Percentiles rank a stretch among this genome's conserved stretches.
Conservation (phyloP, 2,329 filamentous ascomycete genomes). For the Fusarium burgessii region DNA sequence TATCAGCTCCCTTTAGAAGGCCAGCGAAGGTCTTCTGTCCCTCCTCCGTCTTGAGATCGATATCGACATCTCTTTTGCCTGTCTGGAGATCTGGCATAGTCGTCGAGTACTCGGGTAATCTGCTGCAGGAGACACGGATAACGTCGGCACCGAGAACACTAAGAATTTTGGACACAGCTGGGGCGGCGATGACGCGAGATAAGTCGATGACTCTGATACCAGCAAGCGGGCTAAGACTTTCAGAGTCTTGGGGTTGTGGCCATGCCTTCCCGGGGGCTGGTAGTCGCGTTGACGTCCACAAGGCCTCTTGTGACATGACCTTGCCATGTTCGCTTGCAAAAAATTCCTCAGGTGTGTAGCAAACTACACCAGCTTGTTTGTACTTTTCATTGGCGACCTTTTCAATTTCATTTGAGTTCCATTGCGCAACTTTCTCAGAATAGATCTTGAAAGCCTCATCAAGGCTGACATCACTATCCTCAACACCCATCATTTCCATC, state of each 20-base stretch:
- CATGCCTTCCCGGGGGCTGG: background rate
- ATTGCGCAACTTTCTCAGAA: background rate
- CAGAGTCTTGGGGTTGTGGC: background rate
- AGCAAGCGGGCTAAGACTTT: background rate
- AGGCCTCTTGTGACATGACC: background rate
- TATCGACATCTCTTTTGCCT: background rate
- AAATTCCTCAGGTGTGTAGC: background rate
- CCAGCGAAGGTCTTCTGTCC: background rate
- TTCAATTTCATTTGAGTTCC: background rate
- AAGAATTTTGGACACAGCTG: background rate
- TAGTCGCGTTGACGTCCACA: background rate
- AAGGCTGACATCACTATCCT: background rate
- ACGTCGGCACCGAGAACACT: background rate
- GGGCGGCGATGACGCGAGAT: background rate
- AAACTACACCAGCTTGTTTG: background rate
- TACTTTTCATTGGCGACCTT: background rate
- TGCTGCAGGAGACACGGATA: background rate
- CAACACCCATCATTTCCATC: background rate
- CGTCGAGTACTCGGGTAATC: background rate
- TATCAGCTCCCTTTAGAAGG: background rate
- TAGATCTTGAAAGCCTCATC: background rate
- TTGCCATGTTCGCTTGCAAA: background rate
- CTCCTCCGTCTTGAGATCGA: background rate
- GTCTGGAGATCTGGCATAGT: background rate
- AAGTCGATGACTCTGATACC: background rate